Conservation (phyloP, 495 filamentous ascomycete genomes). For the Collariella sp. region DNA sequence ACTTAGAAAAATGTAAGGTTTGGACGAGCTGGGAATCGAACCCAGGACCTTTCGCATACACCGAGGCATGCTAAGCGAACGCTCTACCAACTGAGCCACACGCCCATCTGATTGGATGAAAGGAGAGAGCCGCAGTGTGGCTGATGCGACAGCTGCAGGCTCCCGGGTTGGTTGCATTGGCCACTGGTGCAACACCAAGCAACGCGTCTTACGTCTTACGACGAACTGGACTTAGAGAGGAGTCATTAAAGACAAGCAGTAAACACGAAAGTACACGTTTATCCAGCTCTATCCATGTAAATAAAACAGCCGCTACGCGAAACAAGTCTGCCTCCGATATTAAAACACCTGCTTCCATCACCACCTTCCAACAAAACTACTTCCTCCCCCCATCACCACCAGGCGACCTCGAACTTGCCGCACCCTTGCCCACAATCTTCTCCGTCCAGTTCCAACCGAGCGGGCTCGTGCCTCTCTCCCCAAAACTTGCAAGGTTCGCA, state of each 20-base stretch:
- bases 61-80: slow-evolving; percentile 16
- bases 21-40: slow-evolving; percentile 22
- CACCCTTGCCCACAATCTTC: slow-evolving; percentile 45
- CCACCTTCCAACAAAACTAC: neutral
- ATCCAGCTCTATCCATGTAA: neutral
- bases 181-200: neutral
- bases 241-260: neutral
- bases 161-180: neutral
- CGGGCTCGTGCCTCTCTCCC: slow-evolving; percentile 9
- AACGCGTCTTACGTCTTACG: too few relatives aligned
- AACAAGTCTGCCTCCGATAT: neutral
- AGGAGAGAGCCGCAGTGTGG: too few relatives aligned
- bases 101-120: slow-evolving; percentile 7
- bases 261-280: neutral
- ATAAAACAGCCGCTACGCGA: neutral
- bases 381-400: neutral
- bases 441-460: slow-evolving; percentile 49
- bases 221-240: too few relatives aligned
- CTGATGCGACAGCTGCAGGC: too few relatives aligned
- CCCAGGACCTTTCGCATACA: slow-evolving; percentile 19
- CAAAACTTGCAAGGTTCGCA: neutral
- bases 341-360: neutral
- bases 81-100: slow-evolving; percentile 23
- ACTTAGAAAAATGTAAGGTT: neutral
- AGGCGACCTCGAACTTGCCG: neutral